phyloP scores from a whole-genome alignment of 2,329 filamentous ascomycete species.

The Calonectria pseudoreteaudii region DNA sequence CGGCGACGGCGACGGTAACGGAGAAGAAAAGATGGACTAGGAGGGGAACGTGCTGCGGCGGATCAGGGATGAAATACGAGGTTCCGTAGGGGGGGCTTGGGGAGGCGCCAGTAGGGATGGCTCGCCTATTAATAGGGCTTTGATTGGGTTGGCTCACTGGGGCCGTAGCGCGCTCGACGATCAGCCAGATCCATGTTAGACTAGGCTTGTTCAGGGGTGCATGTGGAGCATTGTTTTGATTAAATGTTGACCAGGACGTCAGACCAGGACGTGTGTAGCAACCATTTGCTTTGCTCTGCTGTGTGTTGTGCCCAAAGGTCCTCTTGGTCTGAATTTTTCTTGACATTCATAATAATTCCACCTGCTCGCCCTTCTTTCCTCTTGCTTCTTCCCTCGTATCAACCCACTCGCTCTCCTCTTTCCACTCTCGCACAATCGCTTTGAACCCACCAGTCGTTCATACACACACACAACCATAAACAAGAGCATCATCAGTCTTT shows the following conservation, averaged over 20 bases:
- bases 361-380: neutral
- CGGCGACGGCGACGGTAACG: neutral
- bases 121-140: slow-evolving; percentile 15
- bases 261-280: slow-evolving; percentile 7
- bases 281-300: slow-evolving; percentile 3
- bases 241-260: slow-evolving; percentile 15
- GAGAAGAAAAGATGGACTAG: neutral
- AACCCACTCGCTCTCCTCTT: neutral
- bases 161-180: neutral
- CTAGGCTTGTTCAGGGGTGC: slow-evolving; percentile 6
- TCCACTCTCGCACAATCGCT: neutral
- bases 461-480: neutral
- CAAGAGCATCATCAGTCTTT: neutral
- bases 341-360: neutral
- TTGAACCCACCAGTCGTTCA: neutral
- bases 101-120: neutral
- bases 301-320: neutral
- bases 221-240: slow-evolving; percentile 18
- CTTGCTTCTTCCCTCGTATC: neutral
- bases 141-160: slow-evolving; percentile 7
- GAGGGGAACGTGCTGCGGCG: neutral
- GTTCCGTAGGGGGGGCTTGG: neutral
- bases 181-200: neutral
- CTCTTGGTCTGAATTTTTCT: neutral
- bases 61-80: slow-evolving; percentile 17